Percentiles rank a stretch among this genome's conserved stretches.
Evolutionary conservation across 2,329 filamentous ascomycete species (phyloP).

Genomic region (Arthrobotrys entomopaga): DNA sequence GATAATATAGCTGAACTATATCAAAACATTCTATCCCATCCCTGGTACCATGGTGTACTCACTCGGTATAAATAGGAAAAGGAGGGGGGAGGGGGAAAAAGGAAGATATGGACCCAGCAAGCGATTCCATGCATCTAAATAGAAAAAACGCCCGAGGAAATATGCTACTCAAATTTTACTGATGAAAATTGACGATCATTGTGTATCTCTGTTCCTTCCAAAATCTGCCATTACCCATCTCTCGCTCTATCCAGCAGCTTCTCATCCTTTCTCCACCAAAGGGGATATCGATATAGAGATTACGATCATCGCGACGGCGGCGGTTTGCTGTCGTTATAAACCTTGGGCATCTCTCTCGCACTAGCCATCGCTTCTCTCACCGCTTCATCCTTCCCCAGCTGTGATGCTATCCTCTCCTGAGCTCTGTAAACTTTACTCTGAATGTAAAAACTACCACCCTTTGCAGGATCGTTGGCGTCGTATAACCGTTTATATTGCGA

Average conservation of each 20-base stretch:
- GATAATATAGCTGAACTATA: no score
- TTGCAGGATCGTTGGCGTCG: constrained; percentile 91
- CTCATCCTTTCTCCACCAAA: no score
- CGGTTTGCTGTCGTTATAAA: constrained; percentile 68
- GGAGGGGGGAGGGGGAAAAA: constrained; percentile 1
- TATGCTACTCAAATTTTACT: constrained; percentile 36
- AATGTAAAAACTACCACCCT: constrained; percentile 96
- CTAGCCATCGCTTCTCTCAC: constrained; percentile 66
- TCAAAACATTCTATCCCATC: no score
- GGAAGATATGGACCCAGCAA: constrained; percentile 5
- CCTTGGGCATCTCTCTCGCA: constrained; percentile 77
- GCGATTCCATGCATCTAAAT: constrained; percentile 24
- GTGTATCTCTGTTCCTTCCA: neutral
- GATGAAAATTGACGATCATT: constrained; percentile 16
- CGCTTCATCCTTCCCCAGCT: constrained; percentile 77
- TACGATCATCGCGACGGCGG: constrained; percentile 7
- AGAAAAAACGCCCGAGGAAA: constrained; percentile 23
- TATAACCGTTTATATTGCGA: constrained; percentile 93
- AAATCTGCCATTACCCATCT: no score
- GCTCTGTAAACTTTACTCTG: constrained; percentile 96
- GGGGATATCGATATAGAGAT: neutral
- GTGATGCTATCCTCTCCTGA: constrained; percentile 88
- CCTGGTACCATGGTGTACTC: no score
- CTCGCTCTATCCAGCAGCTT: no score
- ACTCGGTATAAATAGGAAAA: neutral